Percentiles rank a stretch among this genome's conserved stretches.
Conservation (phyloP, 495 filamentous ascomycete species). For the Trichoderma virens region DNA sequence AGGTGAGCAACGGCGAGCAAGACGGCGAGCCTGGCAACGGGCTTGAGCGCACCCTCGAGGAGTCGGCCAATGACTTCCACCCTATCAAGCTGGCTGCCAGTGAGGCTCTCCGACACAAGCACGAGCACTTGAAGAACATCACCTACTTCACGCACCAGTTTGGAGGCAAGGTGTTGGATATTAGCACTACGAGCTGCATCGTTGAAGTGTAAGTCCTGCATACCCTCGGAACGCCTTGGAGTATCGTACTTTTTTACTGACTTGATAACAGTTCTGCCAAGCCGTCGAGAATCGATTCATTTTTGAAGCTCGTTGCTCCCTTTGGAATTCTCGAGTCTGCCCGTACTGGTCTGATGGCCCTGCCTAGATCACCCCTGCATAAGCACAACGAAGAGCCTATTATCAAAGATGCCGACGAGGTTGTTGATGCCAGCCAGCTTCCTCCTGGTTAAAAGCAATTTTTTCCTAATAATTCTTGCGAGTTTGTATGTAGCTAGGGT, state of each 20-base stretch:
- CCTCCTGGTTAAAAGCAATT: slow-evolving; percentile 68
- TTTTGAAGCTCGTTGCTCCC: slow-evolving; percentile 90
- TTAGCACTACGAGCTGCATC: slow-evolving; percentile 96
- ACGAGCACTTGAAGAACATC: slow-evolving; percentile 90
- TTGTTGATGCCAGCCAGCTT: slow-evolving; percentile 87
- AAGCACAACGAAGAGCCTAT: slow-evolving; percentile 62
- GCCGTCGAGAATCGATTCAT: slow-evolving; percentile 87
- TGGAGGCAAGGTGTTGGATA: slow-evolving; percentile 93
- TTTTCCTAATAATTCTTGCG: slow-evolving; percentile 7
- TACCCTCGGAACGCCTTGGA: neutral
- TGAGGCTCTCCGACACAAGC: slow-evolving; percentile 88
- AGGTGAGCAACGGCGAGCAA: slow-evolving; percentile 42
- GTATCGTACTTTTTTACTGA: neutral
- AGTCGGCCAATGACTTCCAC: slow-evolving; percentile 64
- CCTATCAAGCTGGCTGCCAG: slow-evolving; percentile 74
- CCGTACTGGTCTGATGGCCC: slow-evolving; percentile 89
- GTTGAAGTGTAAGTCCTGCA: slow-evolving; percentile 74
- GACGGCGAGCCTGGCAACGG: slow-evolving; percentile 27
- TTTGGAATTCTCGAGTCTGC: slow-evolving; percentile 96
- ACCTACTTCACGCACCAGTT: slow-evolving; percentile 96
- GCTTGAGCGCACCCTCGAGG: slow-evolving; percentile 27
- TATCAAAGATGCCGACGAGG: slow-evolving; percentile 78
- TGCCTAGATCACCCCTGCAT: slow-evolving; percentile 84
- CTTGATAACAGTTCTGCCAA: slow-evolving; percentile 66
- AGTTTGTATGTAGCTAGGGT: slow-evolving; percentile 7